phyloP scores from a whole-genome alignment of 768 basidiomycete genomes.

The Collybia sordida region DNA sequence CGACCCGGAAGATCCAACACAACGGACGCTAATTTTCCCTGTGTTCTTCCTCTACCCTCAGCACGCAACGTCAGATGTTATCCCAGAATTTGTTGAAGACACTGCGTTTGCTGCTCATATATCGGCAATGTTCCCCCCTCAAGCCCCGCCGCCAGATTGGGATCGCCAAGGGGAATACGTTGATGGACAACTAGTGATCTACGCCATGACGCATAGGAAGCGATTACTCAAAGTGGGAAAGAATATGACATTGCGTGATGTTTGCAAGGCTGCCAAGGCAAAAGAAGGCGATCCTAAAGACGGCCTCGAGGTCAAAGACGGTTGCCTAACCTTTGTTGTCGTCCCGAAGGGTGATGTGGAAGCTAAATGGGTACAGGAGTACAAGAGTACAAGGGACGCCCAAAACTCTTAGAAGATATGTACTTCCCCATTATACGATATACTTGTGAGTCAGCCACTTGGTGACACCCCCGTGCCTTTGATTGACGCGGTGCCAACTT shows the following conservation, averaged over 20 bases:
- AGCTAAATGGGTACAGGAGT: slow-evolving; percentile 84
- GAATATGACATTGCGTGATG: slow-evolving; percentile 82
- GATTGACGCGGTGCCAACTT: too few species aligned
- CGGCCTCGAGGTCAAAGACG: slow-evolving; percentile 83
- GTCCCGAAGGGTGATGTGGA: slow-evolving; percentile 77
- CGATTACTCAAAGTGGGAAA: slow-evolving; percentile 89
- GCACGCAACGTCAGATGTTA: slow-evolving; percentile 84
- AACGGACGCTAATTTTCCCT: slow-evolving; percentile 71
- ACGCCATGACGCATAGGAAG: slow-evolving; percentile 76
- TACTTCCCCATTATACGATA: neutral
- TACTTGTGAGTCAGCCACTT: neutral
- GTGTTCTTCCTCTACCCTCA: slow-evolving; percentile 94
- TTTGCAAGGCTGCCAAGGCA: slow-evolving; percentile 61
- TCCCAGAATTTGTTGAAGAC: slow-evolving; percentile 82
- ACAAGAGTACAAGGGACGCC: slow-evolving; percentile 58
- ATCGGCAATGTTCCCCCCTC: slow-evolving; percentile 78
- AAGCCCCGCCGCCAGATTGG: slow-evolving; percentile 69
- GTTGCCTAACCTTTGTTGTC: slow-evolving; percentile 77
- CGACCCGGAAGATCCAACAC: slow-evolving; percentile 60
- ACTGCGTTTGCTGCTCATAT: slow-evolving; percentile 81
- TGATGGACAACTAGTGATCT: slow-evolving; percentile 66
- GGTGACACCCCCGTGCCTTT: too few species aligned
- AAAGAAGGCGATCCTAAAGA: slow-evolving; percentile 64
- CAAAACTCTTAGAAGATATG: neutral
- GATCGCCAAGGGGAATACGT: slow-evolving; percentile 70